These are phyloP conservation scores for Calonectria hongkongensis DNA, from an alignment of 2,329 filamentous ascomycete species.

Conservation along the genomic window DNA sequence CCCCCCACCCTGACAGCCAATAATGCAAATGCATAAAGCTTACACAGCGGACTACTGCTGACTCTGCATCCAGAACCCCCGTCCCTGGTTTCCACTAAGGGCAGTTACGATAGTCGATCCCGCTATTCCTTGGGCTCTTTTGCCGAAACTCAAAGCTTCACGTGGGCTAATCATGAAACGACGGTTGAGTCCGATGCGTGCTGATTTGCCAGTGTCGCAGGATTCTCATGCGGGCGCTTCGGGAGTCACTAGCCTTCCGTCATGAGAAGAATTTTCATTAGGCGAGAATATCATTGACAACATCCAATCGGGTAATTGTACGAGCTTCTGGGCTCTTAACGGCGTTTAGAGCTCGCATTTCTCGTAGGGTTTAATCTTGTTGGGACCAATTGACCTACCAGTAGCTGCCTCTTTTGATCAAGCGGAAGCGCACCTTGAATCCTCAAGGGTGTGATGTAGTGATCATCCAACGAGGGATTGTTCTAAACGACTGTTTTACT, in stretches of 20 bases:
- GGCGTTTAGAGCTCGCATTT: background rate
- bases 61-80: conserved; percentile 21
- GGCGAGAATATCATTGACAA: background rate
- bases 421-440: background rate
- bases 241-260: conserved; percentile 3
- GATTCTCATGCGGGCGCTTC: conserved; percentile 21
- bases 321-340: background rate
- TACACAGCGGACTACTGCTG: conserved; percentile 21
- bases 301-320: conserved; percentile 10
- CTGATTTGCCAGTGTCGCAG: conserved; percentile 22
- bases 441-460: background rate
- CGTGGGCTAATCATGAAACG: conserved; percentile 28
- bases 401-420: conserved; percentile 18
- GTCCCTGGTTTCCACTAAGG: conserved; percentile 14
- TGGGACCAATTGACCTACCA: background rate
- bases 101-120: conserved; percentile 9
- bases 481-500: background rate
- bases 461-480: background rate
- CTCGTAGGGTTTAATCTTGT: conserved; percentile 15
- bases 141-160: conserved; percentile 25
- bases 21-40: conserved; percentile 28
- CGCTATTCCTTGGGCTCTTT: conserved; percentile 3
- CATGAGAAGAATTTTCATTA: conserved; percentile 23
- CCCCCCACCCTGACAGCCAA: conserved; percentile 12
- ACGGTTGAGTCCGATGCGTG: conserved; percentile 17